A percentile compares a stretch with the other conserved stretches of the same genome.
These are phyloP conservation scores for Digitaria exilis DNA, from an alignment of 202 grass and related monocot species.

Conservation along the genomic window DNA sequence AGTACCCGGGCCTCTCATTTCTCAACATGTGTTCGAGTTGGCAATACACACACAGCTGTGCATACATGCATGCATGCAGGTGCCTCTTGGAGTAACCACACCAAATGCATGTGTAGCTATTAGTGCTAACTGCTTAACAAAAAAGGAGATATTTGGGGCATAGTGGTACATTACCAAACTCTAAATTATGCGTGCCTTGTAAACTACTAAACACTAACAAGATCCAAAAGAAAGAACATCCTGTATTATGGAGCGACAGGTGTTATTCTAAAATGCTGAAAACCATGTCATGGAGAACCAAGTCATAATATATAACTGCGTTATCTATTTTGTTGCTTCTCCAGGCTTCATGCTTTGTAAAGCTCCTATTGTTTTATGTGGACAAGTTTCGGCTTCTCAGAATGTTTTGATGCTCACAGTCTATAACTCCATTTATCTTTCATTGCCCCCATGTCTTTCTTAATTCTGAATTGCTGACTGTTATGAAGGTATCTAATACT, in stretches of 20 bases:
- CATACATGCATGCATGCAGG: not conserved
- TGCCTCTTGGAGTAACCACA: not conserved
- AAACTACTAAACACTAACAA: not conserved
- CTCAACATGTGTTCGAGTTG: not conserved
- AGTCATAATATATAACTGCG: constrained; percentile 13
- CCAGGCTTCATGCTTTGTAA: too few relatives aligned
- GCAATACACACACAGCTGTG: not conserved
- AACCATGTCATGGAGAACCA: constrained; percentile 9
- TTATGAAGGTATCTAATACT: constrained; percentile 80
- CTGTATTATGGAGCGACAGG: not conserved
- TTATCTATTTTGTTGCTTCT: constrained; percentile 28
- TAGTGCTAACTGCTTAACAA: not conserved
- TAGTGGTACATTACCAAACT: not conserved
- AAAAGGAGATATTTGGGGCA: not conserved
- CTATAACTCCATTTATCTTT: constrained; percentile 13
- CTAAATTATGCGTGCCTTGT: not conserved
- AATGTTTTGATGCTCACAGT: constrained; percentile 9
- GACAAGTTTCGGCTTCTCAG: constrained; percentile 7
- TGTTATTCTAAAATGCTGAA: not conserved
- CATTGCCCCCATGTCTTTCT: constrained; percentile 6
- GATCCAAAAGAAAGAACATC: not conserved
- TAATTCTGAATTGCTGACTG: constrained; percentile 35
- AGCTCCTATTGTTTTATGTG: not conserved
- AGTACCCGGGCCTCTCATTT: not conserved
- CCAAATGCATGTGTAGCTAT: not conserved